phyloP scores from a whole-genome alignment of 176 grass and related monocot genomes.

The Oryza officinalis region DNA sequence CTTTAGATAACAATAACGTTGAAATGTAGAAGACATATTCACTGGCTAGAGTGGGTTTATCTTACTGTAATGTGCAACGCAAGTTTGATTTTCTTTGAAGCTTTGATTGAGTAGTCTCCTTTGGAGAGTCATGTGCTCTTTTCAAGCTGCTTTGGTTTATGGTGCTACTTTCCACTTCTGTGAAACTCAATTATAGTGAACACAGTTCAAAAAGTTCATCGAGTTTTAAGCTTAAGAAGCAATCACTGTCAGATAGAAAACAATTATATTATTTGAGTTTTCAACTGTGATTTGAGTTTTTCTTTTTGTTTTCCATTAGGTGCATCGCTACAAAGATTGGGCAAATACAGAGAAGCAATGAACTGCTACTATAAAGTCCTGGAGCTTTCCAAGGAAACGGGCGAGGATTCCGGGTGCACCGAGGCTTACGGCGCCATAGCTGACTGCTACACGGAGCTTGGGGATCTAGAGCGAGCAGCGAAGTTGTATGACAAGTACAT shows the following conservation, averaged over 20 bases:
- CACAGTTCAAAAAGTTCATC: neutral
- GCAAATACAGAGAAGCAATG: conserved; percentile 65
- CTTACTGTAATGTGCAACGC: neutral
- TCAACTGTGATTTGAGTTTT: neutral
- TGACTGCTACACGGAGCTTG: conserved; percentile 66
- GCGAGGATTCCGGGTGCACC: conserved; percentile 64
- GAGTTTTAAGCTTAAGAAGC: neutral
- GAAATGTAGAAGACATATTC: neutral
- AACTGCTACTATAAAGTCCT: conserved; percentile 56
- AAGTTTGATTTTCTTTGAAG: neutral
- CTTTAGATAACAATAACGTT: neutral
- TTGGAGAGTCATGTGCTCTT: neutral
- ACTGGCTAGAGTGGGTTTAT: neutral
- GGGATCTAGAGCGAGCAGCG: conserved; percentile 57
- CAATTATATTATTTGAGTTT: neutral
- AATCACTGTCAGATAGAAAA: neutral
- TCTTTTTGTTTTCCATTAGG: conserved; percentile 25
- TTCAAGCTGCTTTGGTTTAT: neutral
- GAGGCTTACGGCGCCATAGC: conserved; percentile 78
- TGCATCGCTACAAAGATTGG: conserved; percentile 56
- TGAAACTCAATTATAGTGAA: neutral
- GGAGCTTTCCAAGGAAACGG: conserved; percentile 58
- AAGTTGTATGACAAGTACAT: conserved; percentile 77
- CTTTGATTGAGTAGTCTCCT: neutral
- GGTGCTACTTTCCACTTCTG: neutral